A percentile compares a stretch with the other conserved stretches of the same genome.
Evolutionary conservation across 2,329 filamentous ascomycete genomes (phyloP).

Genomic region (Thermothelomyces thermophilus): DNA sequence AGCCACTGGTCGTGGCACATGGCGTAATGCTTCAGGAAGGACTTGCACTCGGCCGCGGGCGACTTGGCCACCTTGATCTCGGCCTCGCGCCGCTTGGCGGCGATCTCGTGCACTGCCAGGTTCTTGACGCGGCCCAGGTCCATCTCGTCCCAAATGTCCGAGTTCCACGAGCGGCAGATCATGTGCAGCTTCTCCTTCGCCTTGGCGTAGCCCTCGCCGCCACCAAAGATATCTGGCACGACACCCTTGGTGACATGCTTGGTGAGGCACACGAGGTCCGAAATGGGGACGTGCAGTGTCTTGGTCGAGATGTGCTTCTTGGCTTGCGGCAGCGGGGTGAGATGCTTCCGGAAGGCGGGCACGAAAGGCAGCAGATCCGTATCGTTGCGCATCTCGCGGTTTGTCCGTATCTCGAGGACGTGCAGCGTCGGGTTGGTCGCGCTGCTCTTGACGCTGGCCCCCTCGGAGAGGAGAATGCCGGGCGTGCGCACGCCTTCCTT

Average conservation of each 20-base stretch:
- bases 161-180: slow-evolving; percentile 67
- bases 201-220: slow-evolving; percentile 39
- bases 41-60: slow-evolving; percentile 61
- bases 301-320: slow-evolving; percentile 63
- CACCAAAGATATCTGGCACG: slow-evolving; percentile 51
- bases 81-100: slow-evolving; percentile 62
- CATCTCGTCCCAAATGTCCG: slow-evolving; percentile 72
- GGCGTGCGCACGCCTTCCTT: slow-evolving; percentile 76
- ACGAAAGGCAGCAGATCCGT: slow-evolving; percentile 86
- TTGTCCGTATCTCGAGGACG: slow-evolving; percentile 68
- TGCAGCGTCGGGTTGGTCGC: slow-evolving; percentile 61
- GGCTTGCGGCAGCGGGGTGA: slow-evolving; percentile 60
- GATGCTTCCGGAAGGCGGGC: slow-evolving; percentile 58
- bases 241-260: slow-evolving; percentile 56
- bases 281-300: slow-evolving; percentile 62
- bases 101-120: slow-evolving; percentile 69
- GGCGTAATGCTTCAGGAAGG: slow-evolving; percentile 87
- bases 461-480: slow-evolving; percentile 73
- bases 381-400: slow-evolving; percentile 62
- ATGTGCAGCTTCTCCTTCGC: slow-evolving; percentile 64
- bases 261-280: slow-evolving; percentile 80
- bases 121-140: slow-evolving; percentile 79
- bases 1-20: slow-evolving; percentile 97
- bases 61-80: slow-evolving; percentile 57
- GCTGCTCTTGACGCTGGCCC: slow-evolving; percentile 54